phyloP scores from a whole-genome alignment of 1,284 basidiomycete genomes.

The Omphalotus olearius region DNA sequence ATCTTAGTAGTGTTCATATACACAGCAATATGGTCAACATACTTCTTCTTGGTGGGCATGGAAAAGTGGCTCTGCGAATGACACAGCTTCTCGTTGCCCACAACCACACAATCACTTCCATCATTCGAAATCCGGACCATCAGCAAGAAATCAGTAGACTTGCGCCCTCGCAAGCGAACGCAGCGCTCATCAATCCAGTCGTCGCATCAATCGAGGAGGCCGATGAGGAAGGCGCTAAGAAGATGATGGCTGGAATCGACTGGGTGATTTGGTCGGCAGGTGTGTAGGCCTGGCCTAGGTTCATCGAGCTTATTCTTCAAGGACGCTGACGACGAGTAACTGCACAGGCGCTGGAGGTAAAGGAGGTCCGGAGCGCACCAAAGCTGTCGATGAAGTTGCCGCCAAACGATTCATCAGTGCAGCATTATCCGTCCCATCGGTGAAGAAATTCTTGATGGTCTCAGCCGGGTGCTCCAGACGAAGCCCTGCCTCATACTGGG shows the following conservation, averaged over 20 bases:
- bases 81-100: constrained; percentile 39
- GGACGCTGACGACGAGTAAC: not conserved
- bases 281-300: not conserved
- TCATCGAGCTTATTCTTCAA: not conserved
- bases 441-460: constrained; percentile 40
- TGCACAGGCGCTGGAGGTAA: constrained; percentile 63
- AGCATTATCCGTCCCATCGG: constrained; percentile 10
- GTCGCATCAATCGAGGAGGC: constrained; percentile 14
- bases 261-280: constrained; percentile 16
- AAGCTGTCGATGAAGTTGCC: constrained; percentile 67
- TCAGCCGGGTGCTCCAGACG: constrained; percentile 58
- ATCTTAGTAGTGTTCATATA: no score
- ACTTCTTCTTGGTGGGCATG: constrained; percentile 41
- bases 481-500: constrained; percentile 31
- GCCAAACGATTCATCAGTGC: constrained; percentile 28
- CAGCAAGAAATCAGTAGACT: constrained; percentile 38
- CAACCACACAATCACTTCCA: constrained; percentile 47
- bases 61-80: constrained; percentile 52
- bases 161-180: constrained; percentile 8
- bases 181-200: constrained; percentile 9
- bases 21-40: constrained; percentile 4
- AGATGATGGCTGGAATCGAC: constrained; percentile 12
- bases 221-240: constrained; percentile 11
- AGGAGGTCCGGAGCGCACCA: constrained; percentile 58
- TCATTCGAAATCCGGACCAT: constrained; percentile 50